A percentile compares a stretch with the other conserved stretches of the same genome.
Conservation (phyloP, 306 rosid species). For the Delonix regia region DNA sequence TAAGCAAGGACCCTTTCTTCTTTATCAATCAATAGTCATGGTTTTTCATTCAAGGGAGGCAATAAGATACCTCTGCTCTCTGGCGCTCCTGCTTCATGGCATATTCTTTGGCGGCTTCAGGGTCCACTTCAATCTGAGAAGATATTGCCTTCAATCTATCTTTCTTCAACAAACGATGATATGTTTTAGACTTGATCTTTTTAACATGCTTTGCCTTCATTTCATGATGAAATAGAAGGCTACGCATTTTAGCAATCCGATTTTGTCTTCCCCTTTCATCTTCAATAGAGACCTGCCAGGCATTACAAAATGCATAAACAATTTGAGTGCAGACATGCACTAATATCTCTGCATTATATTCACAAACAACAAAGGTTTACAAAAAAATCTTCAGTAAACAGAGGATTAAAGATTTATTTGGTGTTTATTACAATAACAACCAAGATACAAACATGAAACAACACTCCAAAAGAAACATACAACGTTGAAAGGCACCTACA, state of each 20-base stretch:
- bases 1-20: neutral
- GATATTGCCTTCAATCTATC: slow-evolving; percentile 67
- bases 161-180: slow-evolving; percentile 80
- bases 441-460: neutral
- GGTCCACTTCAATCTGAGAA: slow-evolving; percentile 59
- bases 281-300: slow-evolving; percentile 69
- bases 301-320: slow-evolving; percentile 21
- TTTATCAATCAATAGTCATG: neutral
- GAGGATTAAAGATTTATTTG: neutral
- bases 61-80: slow-evolving; percentile 76
- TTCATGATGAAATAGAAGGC: slow-evolving; percentile 86
- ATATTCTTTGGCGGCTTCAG: slow-evolving; percentile 80
- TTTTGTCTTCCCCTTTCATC: slow-evolving; percentile 82
- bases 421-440: neutral
- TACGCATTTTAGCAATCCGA: slow-evolving; percentile 91
- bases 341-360: neutral
- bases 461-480: slow-evolving; percentile 15
- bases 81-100: slow-evolving; percentile 76
- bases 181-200: slow-evolving; percentile 87
- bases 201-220: slow-evolving; percentile 75
- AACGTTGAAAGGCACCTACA: neutral
- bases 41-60: neutral
- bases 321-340: slow-evolving; percentile 7
- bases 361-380: slow-evolving; percentile 21
- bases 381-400: neutral